These are phyloP conservation scores for Alternaria brassicae DNA, from an alignment of 2,329 filamentous ascomycete species.

Conservation along the genomic window DNA sequence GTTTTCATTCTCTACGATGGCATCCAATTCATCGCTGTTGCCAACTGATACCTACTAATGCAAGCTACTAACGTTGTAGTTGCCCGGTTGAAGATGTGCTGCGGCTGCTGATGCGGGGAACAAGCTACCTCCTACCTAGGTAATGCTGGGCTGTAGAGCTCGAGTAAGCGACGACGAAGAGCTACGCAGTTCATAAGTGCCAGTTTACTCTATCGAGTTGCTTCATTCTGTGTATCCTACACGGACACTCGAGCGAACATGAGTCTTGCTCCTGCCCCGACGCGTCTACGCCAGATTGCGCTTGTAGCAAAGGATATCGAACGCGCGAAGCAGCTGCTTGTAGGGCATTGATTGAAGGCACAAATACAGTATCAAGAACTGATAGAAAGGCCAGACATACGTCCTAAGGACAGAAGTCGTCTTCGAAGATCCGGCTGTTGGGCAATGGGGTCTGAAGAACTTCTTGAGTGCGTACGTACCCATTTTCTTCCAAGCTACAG, in stretches of 20 bases:
- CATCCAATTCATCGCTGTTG: neutral
- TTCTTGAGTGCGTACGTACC: conserved; percentile 42
- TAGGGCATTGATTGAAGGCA: conserved; percentile 19
- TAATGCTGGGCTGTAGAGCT: conserved; percentile 1
- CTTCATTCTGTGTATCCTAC: neutral
- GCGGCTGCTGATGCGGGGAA: conserved; percentile 13
- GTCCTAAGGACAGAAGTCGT: conserved; percentile 52
- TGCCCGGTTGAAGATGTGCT: too few species aligned
- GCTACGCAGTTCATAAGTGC: neutral
- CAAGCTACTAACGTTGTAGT: neutral
- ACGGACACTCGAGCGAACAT: conserved; percentile 12
- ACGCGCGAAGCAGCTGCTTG: conserved; percentile 32
- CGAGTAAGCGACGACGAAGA: neutral
- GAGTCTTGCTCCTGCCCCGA: conserved; percentile 29
- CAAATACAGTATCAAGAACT: neutral
- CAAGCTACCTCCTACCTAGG: neutral
- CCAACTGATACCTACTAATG: neutral
- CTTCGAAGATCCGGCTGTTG: conserved; percentile 50
- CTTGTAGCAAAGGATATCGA: conserved; percentile 43
- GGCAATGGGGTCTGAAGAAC: conserved; percentile 52
- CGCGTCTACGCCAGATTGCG: conserved; percentile 48
- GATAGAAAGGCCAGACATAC: conserved; percentile 32
- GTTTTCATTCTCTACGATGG: neutral
- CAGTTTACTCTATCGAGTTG: neutral
- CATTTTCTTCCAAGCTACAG: neutral